A percentile compares a stretch with the other conserved stretches of the same genome.
Evolutionary conservation across 148 eudicot species (phyloP).

Genomic region (Rhododendron griersonianum): DNA sequence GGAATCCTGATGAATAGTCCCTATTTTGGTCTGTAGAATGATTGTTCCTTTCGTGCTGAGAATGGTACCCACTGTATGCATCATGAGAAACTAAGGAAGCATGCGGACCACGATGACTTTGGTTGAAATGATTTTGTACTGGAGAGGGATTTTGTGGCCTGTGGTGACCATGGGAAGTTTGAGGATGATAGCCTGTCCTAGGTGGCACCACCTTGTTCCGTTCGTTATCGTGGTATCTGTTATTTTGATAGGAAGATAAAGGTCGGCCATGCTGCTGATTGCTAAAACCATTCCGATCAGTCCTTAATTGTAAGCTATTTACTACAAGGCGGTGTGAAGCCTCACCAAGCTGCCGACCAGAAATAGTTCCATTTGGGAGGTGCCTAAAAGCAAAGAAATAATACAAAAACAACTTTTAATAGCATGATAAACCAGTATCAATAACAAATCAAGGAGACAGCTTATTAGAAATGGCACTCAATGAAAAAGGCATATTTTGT

Average conservation of each 20-base stretch:
- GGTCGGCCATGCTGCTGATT: slow-evolving; percentile 25
- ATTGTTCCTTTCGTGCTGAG: slow-evolving; percentile 18
- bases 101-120: slow-evolving; percentile 22
- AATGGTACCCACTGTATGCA: slow-evolving; percentile 22
- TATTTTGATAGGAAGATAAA: slow-evolving; percentile 21
- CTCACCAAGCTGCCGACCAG: slow-evolving; percentile 69
- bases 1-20: slow-evolving; percentile 21
- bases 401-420: background rate
- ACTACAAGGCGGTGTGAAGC: slow-evolving; percentile 82
- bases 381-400: slow-evolving; percentile 31
- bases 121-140: slow-evolving; percentile 14
- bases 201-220: slow-evolving; percentile 20
- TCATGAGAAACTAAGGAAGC: slow-evolving; percentile 18
- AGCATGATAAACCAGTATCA: background rate
- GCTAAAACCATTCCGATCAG: slow-evolving; percentile 23
- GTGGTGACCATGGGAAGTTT: slow-evolving; percentile 16
- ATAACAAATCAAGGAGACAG: background rate
- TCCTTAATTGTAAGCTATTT: slow-evolving; percentile 59
- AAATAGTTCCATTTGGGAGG: slow-evolving; percentile 43
- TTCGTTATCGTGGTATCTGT: slow-evolving; percentile 30
- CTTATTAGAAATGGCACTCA: background rate
- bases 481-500: background rate
- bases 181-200: slow-evolving; percentile 23
- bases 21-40: slow-evolving; percentile 11
- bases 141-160: slow-evolving; percentile 16